phyloP scores from a whole-genome alignment of 2,329 filamentous ascomycete species.

The Fusarium coicis region DNA sequence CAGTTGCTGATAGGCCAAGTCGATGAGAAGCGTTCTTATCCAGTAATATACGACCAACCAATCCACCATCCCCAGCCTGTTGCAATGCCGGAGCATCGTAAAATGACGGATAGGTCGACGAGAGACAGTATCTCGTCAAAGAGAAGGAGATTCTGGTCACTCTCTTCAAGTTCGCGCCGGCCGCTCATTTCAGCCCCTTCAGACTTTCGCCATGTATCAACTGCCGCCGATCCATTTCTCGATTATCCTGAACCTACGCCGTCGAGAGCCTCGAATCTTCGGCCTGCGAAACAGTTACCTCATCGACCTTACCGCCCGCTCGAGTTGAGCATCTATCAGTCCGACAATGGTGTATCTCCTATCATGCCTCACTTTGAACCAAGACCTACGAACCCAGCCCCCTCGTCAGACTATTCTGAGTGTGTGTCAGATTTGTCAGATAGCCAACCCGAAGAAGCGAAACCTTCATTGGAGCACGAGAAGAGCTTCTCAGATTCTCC shows the following conservation, averaged over 20 bases:
- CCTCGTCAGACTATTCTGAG: constrained; percentile 51
- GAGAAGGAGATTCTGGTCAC: constrained; percentile 59
- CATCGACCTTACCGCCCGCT: constrained; percentile 62
- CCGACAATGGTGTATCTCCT: constrained; percentile 60
- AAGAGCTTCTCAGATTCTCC: constrained; percentile 58
- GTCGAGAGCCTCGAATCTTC: constrained; percentile 36
- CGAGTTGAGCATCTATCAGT: constrained; percentile 64
- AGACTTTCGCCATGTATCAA: constrained; percentile 69
- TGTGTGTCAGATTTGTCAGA: constrained; percentile 45
- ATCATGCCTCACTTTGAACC: constrained; percentile 63
- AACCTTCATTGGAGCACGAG: constrained; percentile 49
- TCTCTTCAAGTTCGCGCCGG: constrained; percentile 57
- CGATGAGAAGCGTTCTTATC: constrained; percentile 44
- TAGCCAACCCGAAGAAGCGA: constrained; percentile 43
- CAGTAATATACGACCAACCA: constrained; percentile 46
- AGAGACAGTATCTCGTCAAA: constrained; percentile 57
- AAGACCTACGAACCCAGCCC: constrained; percentile 47
- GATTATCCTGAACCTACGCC: constrained; percentile 35
- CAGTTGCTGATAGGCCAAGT: constrained; percentile 48
- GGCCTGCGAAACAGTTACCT: constrained; percentile 39
- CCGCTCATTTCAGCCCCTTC: constrained; percentile 68
- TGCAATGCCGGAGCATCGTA: constrained; percentile 36
- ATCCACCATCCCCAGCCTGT: constrained; percentile 44
- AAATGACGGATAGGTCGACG: constrained; percentile 42
- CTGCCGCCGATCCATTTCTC: constrained; percentile 56